Evolutionary conservation across 2,329 filamentous ascomycete species (phyloP).

Genomic region (Macrophomina pseudophaseolina): DNA sequence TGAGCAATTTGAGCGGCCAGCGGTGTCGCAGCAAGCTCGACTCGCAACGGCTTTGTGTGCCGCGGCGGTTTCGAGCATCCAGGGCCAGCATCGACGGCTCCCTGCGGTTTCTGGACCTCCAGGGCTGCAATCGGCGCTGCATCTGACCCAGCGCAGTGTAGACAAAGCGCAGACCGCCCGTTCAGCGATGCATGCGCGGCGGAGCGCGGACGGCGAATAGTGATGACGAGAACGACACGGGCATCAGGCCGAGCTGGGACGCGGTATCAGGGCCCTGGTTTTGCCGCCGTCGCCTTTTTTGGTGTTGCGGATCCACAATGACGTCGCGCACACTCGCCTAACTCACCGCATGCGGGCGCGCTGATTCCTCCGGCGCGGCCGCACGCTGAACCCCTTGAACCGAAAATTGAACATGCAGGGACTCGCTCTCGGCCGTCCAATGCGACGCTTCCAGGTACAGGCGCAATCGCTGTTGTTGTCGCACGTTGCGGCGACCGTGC

Average conservation of each 20-base stretch:
- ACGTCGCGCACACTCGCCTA: conserved; percentile 23
- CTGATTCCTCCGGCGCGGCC: conserved; percentile 14
- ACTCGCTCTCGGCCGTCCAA: neutral
- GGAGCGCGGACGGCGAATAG: conserved; percentile 6
- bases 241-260: conserved; percentile 17
- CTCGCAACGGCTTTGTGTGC: conserved; percentile 9
- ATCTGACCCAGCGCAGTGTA: conserved; percentile 5
- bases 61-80: neutral
- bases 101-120: neutral
- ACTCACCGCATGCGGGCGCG: conserved; percentile 21
- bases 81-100: neutral
- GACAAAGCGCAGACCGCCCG: conserved; percentile 14
- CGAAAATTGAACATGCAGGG: conserved; percentile 18
- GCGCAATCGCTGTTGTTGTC: neutral
- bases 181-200: conserved; percentile 21
- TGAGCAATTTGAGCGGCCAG: neutral
- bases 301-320: conserved; percentile 25
- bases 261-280: conserved; percentile 21
- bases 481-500: conserved; percentile 4
- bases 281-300: conserved; percentile 21
- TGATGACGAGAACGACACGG: conserved; percentile 15
- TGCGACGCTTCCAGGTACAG: neutral
- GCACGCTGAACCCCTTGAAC: conserved; percentile 20
- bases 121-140: conserved; percentile 6
- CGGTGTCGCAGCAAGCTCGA: neutral